Percentiles rank a stretch among this genome's conserved stretches.
These are phyloP conservation scores for Coccomyxa subellipsoidea DNA, from an alignment of 163 green algal species.

Conservation along the genomic window DNA sequence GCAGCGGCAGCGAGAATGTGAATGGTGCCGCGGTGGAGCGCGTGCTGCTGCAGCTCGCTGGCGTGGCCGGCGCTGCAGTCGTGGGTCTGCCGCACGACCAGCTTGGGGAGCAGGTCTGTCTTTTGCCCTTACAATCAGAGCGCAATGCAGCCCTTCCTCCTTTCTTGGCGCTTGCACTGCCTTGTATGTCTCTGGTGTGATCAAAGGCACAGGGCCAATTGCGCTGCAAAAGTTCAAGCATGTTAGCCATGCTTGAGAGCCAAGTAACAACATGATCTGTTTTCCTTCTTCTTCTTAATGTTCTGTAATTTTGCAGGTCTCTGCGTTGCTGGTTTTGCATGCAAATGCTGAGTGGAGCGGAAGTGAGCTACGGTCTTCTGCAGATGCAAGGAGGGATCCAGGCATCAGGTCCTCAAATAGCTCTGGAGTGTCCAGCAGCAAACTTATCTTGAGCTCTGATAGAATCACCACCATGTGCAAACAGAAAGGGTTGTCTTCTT, in stretches of 20 bases:
- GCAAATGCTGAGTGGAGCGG: slow-evolving; percentile 32
- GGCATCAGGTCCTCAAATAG: background rate
- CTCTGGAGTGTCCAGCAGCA: background rate
- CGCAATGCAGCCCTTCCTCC: background rate
- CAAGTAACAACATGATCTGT: background rate
- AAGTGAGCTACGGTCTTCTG: background rate
- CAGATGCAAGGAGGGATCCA: background rate
- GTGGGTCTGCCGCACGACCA: slow-evolving; percentile 65
- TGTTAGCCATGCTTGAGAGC: too few relatives aligned
- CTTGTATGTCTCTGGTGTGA: background rate
- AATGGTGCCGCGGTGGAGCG: slow-evolving; percentile 79
- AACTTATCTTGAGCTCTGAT: background rate
- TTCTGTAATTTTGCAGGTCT: background rate
- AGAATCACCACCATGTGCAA: slow-evolving; percentile 17
- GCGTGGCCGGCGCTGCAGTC: slow-evolving; percentile 62
- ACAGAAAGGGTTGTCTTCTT: slow-evolving; percentile 32
- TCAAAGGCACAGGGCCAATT: background rate
- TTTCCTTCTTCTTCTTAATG: background rate
- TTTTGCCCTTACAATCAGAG: background rate
- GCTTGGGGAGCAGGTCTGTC: slow-evolving; percentile 64
- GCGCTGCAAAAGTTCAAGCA: too few relatives aligned
- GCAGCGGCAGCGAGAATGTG: slow-evolving; percentile 86
- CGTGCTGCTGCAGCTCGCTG: slow-evolving; percentile 48
- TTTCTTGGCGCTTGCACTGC: background rate
- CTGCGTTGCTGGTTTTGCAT: slow-evolving; percentile 46